Percentiles rank a stretch among this genome's conserved stretches.
These are phyloP conservation scores for Hamamelis virginiana DNA, from an alignment of 164 flowering plant genomes.

Conservation along the genomic window DNA sequence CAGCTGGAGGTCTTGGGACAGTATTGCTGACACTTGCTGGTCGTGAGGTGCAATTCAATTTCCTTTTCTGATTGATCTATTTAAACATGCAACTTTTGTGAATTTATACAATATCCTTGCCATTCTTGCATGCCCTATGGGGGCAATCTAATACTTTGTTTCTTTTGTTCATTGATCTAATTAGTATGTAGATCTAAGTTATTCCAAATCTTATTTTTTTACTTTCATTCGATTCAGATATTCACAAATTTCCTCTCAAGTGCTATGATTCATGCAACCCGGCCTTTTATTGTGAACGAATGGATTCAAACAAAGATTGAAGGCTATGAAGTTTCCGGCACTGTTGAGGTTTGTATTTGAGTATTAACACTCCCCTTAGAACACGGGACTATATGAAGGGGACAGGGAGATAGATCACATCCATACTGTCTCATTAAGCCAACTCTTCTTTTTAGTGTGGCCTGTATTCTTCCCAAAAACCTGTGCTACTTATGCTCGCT, in stretches of 20 bases:
- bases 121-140: background rate
- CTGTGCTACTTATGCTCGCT: background rate
- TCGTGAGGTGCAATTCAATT: constrained; percentile 67
- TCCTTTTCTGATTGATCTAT: background rate
- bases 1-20: constrained; percentile 99
- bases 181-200: background rate
- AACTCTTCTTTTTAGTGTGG: background rate
- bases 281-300: constrained; percentile 87
- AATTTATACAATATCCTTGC: background rate
- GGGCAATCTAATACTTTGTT: background rate
- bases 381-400: background rate
- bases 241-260: constrained; percentile 95
- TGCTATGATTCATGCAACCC: constrained; percentile 93
- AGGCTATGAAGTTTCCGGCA: constrained; percentile 98
- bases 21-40: constrained; percentile 98
- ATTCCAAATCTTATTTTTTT: background rate
- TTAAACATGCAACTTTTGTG: background rate
- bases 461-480: background rate
- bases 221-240: constrained; percentile 49
- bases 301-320: constrained; percentile 97
- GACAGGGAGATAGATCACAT: background rate
- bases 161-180: background rate
- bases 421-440: background rate
- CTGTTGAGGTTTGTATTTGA: constrained; percentile 82
- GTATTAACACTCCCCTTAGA: background rate